Evolutionary conservation across 2,329 filamentous ascomycete genomes (phyloP), one percentile per base, ranked within the genome.

Genomic region (Alternaria burnsii): DNA sequence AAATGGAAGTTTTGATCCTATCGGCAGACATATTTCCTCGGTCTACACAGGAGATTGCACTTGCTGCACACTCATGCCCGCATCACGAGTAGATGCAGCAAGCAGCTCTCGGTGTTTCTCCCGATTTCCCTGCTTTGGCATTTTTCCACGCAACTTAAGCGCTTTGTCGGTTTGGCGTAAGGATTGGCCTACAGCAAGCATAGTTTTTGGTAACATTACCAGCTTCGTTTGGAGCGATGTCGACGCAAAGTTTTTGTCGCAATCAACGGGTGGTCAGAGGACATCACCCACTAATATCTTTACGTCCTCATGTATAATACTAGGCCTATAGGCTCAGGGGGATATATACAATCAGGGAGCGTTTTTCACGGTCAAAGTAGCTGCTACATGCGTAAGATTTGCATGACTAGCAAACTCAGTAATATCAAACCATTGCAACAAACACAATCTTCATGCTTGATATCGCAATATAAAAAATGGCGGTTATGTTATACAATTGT

Each of bases 241-340:
- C 38, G 46, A 50, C 32, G 16, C 20, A 18, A 8, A 20, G 12
- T 14, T 42, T 12, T 9, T 50, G 46, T 26, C 46, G 11, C n/a
- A 32, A 26, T 50, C 46, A 50, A 38, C 24, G 28, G 55, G 50
- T 56, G 51, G 14, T 41, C 36, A 54, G 54, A 55, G 58, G 61
- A 55, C 50, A 43, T 36, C 58, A 38, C 42, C 58, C 36, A 43
- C 53, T 58, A 61, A 54, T 63, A 41, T 51, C 24, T 51, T 9
- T 6, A 52, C 47, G 16, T 65, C 52, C 62, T 58, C 54, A 22
- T 58, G 48, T 59, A 62, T 26, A 54, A 40, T 55, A 59, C 28
- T 9, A 32, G 18, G 24, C 30, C 12, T 7, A 36, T 34, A n/a
- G 46, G 20, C 20, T 24, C 7, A 24, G 46, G 16, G 22, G 46